Evolutionary conservation across 1,139 yeast genomes (phyloP).

Genomic region (Kurtzmaniella quercitrusa): DNA sequence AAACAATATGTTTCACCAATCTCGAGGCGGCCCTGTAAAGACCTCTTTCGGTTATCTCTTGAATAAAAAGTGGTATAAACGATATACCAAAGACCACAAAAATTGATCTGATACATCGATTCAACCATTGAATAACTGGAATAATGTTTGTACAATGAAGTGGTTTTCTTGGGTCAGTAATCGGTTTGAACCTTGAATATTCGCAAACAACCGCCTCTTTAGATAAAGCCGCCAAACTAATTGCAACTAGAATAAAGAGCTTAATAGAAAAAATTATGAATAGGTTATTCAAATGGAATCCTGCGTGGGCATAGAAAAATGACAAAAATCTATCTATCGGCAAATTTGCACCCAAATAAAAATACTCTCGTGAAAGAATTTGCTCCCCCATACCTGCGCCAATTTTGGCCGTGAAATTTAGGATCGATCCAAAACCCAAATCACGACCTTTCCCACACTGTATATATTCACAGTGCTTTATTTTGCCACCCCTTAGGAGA

Average conservation of each 20-base stretch:
- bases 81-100: constrained; percentile 48
- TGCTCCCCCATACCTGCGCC: constrained; percentile 63
- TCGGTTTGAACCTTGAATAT: constrained; percentile 41
- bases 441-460: constrained; percentile 60
- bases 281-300: constrained; percentile 51
- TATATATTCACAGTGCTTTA: constrained; percentile 53
- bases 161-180: constrained; percentile 45
- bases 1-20: constrained; percentile 43
- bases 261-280: constrained; percentile 48
- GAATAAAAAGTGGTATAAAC: constrained; percentile 47
- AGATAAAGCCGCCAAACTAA: constrained; percentile 46
- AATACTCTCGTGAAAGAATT: constrained; percentile 50
- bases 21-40: constrained; percentile 41
- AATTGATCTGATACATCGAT: constrained; percentile 46
- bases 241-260: constrained; percentile 41
- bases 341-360: constrained; percentile 44
- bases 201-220: constrained; percentile 45
- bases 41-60: constrained; percentile 51
- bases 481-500: constrained; percentile 47
- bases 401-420: constrained; percentile 52
- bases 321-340: constrained; percentile 51
- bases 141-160: constrained; percentile 44
- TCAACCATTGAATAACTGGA: constrained; percentile 50
- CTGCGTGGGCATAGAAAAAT: constrained; percentile 55
- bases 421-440: constrained; percentile 50